phyloP scores from a whole-genome alignment of 345 rosid species.

The Moricandia arvensis region DNA sequence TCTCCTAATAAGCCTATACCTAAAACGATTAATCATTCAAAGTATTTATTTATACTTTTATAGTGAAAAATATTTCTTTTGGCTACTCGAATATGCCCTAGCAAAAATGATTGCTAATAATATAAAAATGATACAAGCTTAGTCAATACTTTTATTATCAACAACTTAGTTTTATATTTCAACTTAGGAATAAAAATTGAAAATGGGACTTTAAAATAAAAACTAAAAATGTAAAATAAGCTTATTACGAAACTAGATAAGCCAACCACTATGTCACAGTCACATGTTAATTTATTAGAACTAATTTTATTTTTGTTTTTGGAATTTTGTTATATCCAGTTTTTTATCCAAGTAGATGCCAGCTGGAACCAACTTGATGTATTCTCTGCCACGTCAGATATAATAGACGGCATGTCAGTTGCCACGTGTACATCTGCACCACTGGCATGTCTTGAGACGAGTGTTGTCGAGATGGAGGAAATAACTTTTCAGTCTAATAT shows the following conservation, averaged over 20 bases:
- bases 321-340: constrained; percentile 16
- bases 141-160: neutral
- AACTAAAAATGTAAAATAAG: neutral
- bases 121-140: neutral
- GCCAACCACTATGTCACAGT: neutral
- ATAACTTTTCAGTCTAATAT: constrained; percentile 14
- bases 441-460: constrained; percentile 5
- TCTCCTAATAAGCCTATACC: constrained; percentile 37
- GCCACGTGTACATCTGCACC: constrained; percentile 20
- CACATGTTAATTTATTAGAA: constrained; percentile 4
- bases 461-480: neutral
- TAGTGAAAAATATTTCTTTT: neutral
- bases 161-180: neutral
- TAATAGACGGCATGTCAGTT: neutral
- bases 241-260: neutral
- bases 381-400: constrained; percentile 15
- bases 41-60: neutral
- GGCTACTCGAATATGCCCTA: constrained; percentile 26
- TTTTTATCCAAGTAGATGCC: constrained; percentile 18
- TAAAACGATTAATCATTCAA: constrained; percentile 8
- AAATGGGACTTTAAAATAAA: neutral
- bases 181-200: neutral
- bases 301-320: neutral
- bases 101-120: constrained; percentile 27
- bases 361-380: constrained; percentile 30